Evolutionary conservation across 106 monocot genomes (phyloP), one percentile per base, ranked within the genome.

Genomic region (Ottelia alismoides): DNA sequence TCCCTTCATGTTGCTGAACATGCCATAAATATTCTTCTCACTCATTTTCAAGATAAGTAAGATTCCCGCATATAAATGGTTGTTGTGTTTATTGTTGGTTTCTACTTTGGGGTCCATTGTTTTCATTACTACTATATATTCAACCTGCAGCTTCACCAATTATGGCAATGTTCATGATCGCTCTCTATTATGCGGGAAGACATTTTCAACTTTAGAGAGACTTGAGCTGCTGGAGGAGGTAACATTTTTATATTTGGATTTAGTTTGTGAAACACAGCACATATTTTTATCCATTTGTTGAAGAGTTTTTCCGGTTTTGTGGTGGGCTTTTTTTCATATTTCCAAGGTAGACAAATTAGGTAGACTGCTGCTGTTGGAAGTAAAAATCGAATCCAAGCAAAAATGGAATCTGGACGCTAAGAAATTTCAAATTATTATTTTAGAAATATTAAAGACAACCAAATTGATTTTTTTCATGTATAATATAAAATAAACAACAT

Each of bases 31-130:
- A 85, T 88, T 51, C 61, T 96, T 35, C 73, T 96, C 21, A 72
- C 78, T 61, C 88, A 96, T 76, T 74, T 96, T 51, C 84, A 85
- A 67, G 76, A 85, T 61, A 55, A 69, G 94, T 96, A 94, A 45
- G 85, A 43, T 43, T 43, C 16, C 40, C 16, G 40, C 6, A 43
- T 43, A 7, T 16, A 43, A 16, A 7, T 43, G 6, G 10, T 43
- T 6, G 6, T 43, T 16, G 40, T 7, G 6, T 16, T 43, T 6
- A 43, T 43, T 43, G 16, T 43, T 7, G 6, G 16, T 43, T 43
- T 43, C 16, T 16, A 7, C 10, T 43, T 6, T 43, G 16, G 6
- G 40, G 6, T 43, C 16, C 40, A 43, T 43, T n/a, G n/a, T 6
- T 16, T 43, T 7, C 10, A 43, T 7, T 43, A 6, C 40, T 43